Base-by-base conservation (phyloP, 176 grass and related monocot genomes). In the Tillandsia leiboldiana region DNA sequence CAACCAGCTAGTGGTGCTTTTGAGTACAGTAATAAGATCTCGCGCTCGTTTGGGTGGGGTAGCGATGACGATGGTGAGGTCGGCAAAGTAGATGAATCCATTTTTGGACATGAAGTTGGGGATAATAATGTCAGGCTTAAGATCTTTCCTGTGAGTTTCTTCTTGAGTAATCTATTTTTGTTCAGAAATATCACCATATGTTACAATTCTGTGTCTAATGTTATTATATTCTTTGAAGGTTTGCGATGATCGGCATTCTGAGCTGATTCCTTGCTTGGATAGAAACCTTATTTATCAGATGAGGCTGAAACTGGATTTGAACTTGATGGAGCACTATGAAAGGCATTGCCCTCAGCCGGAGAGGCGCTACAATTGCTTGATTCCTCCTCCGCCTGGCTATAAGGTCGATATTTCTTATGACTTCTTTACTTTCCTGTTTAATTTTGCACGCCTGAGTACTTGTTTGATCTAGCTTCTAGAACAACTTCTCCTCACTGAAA, bases 251-350 rank as follows among this genome's bases (percentile, higher is more conserved):
- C 71, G 80, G 67, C 83, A 96, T 86, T 96, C 92, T 73, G 92
- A 96, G 81, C 72, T 96, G 73, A 96, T 96, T 56, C 93, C 93
- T 26, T 96, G 93, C 87, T 78, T 96, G 77, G 93, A 96, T 83
- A 92, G 93, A 90, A 96, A 96, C 71, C 84, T 96, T 74, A 92
- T 96, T 85, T 96, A 89, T 78, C 93, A 96, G 78, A 96, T 78
- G 74, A 92, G 93, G 81, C 28, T 96, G 70, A 96, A 96, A 68
- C 84, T 96, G 66, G 93, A 96, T 85, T 85, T 96, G 79, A 87
- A 87, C 75, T 76, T 96, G 53, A 96, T 96, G 92, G 92, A 96
- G 79, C 92, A 96, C 70, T 96, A 96, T 71, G 92, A 96, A 79
- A 91, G 92, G 71, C 88, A 96, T 75, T 96, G 92, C 58, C 92